Conservation (phyloP, 2,329 filamentous ascomycete genomes). For the Aspergillus glaucus region DNA sequence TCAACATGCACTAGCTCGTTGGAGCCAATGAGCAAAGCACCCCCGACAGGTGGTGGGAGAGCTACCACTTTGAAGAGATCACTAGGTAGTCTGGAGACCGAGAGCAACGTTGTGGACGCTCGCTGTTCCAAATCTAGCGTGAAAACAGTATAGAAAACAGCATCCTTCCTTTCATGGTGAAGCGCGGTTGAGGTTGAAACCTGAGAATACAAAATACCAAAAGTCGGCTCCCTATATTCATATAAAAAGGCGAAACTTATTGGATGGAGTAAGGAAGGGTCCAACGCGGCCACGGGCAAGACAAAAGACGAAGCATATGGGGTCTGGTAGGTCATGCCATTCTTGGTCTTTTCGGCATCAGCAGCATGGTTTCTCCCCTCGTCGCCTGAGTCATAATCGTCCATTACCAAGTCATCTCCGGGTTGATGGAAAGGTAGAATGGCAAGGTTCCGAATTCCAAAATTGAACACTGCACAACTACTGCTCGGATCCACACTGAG, state of each 20-base stretch:
- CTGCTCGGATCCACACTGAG: constrained; percentile 85
- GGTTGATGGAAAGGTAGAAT: constrained; percentile 86
- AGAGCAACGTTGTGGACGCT: constrained; percentile 86
- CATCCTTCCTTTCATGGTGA: constrained; percentile 69
- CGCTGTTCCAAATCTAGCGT: constrained; percentile 89
- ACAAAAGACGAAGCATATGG: constrained; percentile 91
- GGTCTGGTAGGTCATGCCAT: constrained; percentile 44
- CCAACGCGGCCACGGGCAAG: constrained; percentile 78
- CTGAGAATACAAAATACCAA: constrained; percentile 83
- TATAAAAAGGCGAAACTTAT: constrained; percentile 89
- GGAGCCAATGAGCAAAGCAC: constrained; percentile 74
- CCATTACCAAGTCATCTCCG: constrained; percentile 84
- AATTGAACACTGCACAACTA: constrained; percentile 89
- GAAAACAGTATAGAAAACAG: constrained; percentile 86
- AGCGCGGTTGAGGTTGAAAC: constrained; percentile 67
- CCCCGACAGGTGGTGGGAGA: constrained; percentile 78
- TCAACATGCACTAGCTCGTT: constrained; percentile 95
- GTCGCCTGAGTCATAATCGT: constrained; percentile 79
- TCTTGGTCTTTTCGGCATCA: constrained; percentile 27
- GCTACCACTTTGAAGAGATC: constrained; percentile 79
- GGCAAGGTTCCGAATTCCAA: constrained; percentile 79
- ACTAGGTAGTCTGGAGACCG: constrained; percentile 76
- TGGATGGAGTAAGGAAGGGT: constrained; percentile 79
- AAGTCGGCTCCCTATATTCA: constrained; percentile 96
- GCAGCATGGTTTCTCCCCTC: constrained; percentile 54